phyloP scores from a whole-genome alignment of 2,329 filamentous ascomycete species.

The Fusarium tricinctum region DNA sequence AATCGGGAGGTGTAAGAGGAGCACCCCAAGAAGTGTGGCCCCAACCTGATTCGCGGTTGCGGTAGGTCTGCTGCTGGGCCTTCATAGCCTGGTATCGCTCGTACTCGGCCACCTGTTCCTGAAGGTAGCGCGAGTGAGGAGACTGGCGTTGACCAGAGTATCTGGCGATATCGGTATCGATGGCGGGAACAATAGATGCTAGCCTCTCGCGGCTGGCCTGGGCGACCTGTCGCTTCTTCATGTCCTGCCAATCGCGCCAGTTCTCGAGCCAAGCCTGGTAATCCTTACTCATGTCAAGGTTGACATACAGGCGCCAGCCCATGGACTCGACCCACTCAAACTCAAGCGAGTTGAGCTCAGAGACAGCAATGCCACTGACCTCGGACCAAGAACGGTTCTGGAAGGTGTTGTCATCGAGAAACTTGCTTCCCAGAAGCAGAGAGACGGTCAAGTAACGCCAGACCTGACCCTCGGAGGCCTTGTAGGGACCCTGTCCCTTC shows the following conservation, averaged over 20 bases:
- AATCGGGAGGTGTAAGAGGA: constrained; percentile 71
- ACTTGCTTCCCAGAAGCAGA: constrained; percentile 91
- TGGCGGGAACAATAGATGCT: constrained; percentile 62
- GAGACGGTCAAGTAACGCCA: constrained; percentile 90
- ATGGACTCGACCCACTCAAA: constrained; percentile 89
- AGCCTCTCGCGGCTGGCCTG: constrained; percentile 66
- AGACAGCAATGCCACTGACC: constrained; percentile 88
- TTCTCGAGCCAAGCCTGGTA: constrained; percentile 74
- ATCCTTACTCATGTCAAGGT: constrained; percentile 81
- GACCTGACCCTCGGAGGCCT: constrained; percentile 76
- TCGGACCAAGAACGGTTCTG: constrained; percentile 98
- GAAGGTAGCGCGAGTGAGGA: constrained; percentile 63
- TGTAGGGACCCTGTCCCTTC: constrained; percentile 68
- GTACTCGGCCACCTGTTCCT: constrained; percentile 69
- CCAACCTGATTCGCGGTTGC: constrained; percentile 62
- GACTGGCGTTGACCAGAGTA: constrained; percentile 56
- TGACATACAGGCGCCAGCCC: constrained; percentile 87
- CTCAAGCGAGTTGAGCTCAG: constrained; percentile 87
- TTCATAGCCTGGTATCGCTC: constrained; percentile 64
- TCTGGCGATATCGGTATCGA: constrained; percentile 60
- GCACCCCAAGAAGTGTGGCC: constrained; percentile 62
- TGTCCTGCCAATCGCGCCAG: constrained; percentile 70
- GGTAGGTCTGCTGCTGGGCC: constrained; percentile 58
- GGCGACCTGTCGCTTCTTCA: constrained; percentile 67
- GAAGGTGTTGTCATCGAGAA: constrained; percentile 96